Evolutionary conservation across 805 yeast species (phyloP), one percentile per base, ranked within the genome.

Genomic region (Zygoascus bituminiphila): DNA sequence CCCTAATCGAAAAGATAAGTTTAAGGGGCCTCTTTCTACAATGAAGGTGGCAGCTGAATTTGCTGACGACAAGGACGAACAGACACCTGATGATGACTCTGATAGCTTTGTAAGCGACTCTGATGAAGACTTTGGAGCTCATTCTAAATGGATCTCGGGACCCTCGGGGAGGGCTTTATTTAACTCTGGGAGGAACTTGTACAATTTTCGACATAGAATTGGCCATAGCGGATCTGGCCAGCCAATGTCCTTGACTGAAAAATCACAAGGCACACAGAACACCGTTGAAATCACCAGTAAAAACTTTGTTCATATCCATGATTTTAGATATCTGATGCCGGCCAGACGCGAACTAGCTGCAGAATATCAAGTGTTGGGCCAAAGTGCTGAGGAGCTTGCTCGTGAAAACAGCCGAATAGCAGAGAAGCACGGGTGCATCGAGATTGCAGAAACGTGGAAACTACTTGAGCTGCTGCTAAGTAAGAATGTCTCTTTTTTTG

Each of bases 371-470:
- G 63, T 73, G 1, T 49, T 61, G 6, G 70, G 73, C 10, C 47
- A 45, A 0, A 49, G 78, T 1, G 84, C 93, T 0, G 81, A 77
- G 44, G 73, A 71, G 26, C 63, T 87, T 49, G 88, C 94, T 0
- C 61, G 69, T 8, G 78, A 83, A 60, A 89, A 91, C 60, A 79
- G 88, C 1, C 66, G 68, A 20, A 82, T 89, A 2, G 94, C 96
- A 1, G 69, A 69, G 22, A 74, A 74, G 45, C 71, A 76, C 64
- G 87, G 85, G 0, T 73, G 76, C 44, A 66, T 66, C 6, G 87
- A 79, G 20, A 70, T 87, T 1, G 79, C 84, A 6, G 81, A 83
- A 53, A 80, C 84, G 24, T 89, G 97, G 97, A 75, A 71, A 15
- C 44, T 68, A 25, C 47, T 62, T 0, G 56, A 44, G 12, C 24